phyloP scores from a whole-genome alignment of 2,329 filamentous ascomycete genomes.

The Emydomyces testavorans region DNA sequence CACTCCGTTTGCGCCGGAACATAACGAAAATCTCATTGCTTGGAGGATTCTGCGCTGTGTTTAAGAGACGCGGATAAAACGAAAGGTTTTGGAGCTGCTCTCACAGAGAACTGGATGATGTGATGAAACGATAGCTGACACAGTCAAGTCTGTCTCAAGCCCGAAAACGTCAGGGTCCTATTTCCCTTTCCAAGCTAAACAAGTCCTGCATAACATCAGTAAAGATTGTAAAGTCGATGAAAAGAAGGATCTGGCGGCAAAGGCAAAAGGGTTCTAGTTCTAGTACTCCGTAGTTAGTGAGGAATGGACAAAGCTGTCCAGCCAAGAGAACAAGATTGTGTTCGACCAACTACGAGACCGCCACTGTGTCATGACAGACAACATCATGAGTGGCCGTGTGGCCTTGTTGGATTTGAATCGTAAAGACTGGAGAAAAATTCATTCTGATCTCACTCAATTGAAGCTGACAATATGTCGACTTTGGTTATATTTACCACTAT shows the following conservation, averaged over 20 bases:
- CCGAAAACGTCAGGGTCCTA: background rate
- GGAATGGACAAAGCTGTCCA: background rate
- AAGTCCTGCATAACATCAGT: background rate
- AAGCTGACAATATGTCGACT: too few species aligned
- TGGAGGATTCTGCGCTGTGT: constrained; percentile 8
- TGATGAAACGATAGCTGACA: constrained; percentile 5
- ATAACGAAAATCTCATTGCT: constrained; percentile 22
- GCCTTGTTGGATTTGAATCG: background rate
- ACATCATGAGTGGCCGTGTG: too few species aligned
- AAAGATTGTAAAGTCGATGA: background rate
- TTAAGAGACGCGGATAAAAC: background rate
- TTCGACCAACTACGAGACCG: too few species aligned
- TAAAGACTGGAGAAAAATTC: too few species aligned
- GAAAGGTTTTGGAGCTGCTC: background rate
- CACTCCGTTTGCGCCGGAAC: constrained; percentile 34
- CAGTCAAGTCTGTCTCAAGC: constrained; percentile 6
- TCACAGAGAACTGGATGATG: background rate
- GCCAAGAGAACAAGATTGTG: background rate
- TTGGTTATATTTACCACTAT: too few species aligned
- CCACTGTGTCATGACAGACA: too few species aligned
- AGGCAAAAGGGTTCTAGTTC: background rate
- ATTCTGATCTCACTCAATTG: too few species aligned
- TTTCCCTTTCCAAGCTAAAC: background rate
- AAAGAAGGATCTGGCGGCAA: background rate
- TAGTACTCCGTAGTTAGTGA: too few species aligned